Evolutionary conservation across 1,284 basidiomycete genomes (phyloP).

Genomic region (Heterobasidion parviporum): DNA sequence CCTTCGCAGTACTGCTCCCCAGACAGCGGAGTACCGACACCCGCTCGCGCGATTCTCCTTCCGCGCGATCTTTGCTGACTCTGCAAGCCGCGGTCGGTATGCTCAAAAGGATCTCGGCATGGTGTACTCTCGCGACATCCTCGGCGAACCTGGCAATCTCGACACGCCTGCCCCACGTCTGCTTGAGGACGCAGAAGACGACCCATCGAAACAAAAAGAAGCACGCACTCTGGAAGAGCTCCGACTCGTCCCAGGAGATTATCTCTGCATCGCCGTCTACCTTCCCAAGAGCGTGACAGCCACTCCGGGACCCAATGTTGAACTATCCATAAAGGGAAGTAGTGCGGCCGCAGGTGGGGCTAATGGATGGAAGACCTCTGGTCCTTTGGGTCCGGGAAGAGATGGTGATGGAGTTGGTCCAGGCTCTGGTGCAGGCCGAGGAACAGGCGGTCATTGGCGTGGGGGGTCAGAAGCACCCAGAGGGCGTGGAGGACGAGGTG

Average conservation of each 20-base stretch:
- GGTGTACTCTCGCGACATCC: constrained; percentile 72
- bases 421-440: constrained; percentile 27
- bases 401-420: constrained; percentile 34
- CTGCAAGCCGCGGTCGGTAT: constrained; percentile 58
- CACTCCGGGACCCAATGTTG: constrained; percentile 30
- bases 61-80: constrained; percentile 67
- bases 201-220: constrained; percentile 34
- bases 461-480: constrained; percentile 46
- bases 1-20: constrained; percentile 57
- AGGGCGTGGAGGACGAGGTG: constrained; percentile 35
- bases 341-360: constrained; percentile 21
- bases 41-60: constrained; percentile 73
- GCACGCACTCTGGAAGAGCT: constrained; percentile 69
- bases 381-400: constrained; percentile 11
- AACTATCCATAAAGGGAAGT: constrained; percentile 41
- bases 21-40: constrained; percentile 61
- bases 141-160: constrained; percentile 64
- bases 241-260: constrained; percentile 71
- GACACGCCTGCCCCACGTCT: constrained; percentile 48
- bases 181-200: constrained; percentile 34
- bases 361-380: constrained; percentile 29
- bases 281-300: constrained; percentile 58
- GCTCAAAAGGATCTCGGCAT: constrained; percentile 68
- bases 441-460: constrained; percentile 58
- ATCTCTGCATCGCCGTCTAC: constrained; percentile 58